phyloP scores from a whole-genome alignment of 2,329 filamentous ascomycete species.

The Alternaria postmessia region DNA sequence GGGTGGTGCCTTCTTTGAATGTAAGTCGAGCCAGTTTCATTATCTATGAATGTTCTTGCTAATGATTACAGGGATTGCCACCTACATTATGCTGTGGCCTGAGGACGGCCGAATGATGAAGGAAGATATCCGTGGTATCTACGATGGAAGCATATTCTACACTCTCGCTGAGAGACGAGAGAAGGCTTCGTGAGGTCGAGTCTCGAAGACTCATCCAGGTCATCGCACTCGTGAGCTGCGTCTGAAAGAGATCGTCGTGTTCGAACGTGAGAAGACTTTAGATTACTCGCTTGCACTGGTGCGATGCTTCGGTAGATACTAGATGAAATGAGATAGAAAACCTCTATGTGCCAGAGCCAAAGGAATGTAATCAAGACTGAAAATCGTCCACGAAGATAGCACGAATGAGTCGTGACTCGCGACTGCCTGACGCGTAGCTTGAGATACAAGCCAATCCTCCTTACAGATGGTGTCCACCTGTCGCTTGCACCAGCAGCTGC shows the following conservation, averaged over 20 bases:
- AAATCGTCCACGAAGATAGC: accelerated
- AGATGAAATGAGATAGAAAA: not conserved
- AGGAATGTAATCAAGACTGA: accelerated
- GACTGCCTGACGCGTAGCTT: no score
- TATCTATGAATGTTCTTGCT: not conserved
- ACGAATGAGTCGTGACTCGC: not conserved
- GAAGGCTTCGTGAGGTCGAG: not conserved
- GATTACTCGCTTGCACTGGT: not conserved
- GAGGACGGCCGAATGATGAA: constrained; percentile 65
- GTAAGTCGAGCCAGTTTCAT: constrained; percentile 23
- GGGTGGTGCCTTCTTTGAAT: constrained; percentile 57
- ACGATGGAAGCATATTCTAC: constrained; percentile 63
- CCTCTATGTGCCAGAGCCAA: not conserved
- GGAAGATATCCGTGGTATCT: constrained; percentile 63
- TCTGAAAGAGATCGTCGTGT: not conserved
- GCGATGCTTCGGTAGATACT: not conserved
- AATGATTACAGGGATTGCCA: constrained; percentile 53
- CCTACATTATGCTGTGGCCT: constrained; percentile 64
- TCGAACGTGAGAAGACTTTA: not conserved
- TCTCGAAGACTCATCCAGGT: no score
- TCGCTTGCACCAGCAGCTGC: not conserved
- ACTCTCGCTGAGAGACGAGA: constrained; percentile 28
- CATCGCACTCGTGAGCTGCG: accelerated
- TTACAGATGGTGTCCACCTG: not conserved
- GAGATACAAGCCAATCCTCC: not conserved